A percentile compares a stretch with the other conserved stretches of the same genome.
Conservation (phyloP, 1,284 basidiomycete genomes). For the Moesziomyces aphidis region DNA sequence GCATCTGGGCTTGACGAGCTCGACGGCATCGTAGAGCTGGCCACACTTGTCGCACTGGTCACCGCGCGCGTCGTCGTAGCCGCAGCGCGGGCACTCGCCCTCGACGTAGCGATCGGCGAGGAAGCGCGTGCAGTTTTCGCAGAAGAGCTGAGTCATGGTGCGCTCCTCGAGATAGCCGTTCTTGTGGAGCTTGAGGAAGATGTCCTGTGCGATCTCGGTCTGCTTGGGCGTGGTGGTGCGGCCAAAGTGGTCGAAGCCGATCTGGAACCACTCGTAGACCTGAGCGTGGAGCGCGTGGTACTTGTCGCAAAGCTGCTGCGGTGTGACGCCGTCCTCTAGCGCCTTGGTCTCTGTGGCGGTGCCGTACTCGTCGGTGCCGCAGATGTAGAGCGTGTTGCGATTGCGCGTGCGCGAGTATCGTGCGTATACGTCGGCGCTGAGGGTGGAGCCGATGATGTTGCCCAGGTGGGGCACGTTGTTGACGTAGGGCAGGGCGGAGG, state of each 20-base stretch:
- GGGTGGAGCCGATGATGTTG: constrained; percentile 95
- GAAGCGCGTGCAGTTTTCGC: constrained; percentile 61
- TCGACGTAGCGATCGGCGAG: constrained; percentile 67
- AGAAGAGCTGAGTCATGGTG: constrained; percentile 65
- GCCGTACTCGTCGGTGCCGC: constrained; percentile 98
- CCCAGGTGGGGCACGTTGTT: constrained; percentile 99
- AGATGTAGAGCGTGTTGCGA: constrained; percentile 77
- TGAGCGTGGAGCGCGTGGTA: constrained; percentile 89
- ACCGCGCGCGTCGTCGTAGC: constrained; percentile 83
- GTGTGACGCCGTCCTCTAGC: constrained; percentile 89
- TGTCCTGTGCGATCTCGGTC: constrained; percentile 74
- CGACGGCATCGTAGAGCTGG: constrained; percentile 87
- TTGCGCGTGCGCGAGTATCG: constrained; percentile 76
- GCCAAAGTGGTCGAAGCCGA: constrained; percentile 95
- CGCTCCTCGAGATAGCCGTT: constrained; percentile 66
- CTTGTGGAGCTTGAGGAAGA: constrained; percentile 65
- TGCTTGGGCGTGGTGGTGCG: constrained; percentile 91
- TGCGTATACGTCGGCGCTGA: constrained; percentile 96
- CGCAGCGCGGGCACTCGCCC: constrained; percentile 65
- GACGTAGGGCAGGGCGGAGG: constrained; percentile 94
- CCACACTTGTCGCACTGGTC: constrained; percentile 98
- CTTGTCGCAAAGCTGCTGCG: constrained; percentile 90
- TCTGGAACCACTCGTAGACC: constrained; percentile 94
- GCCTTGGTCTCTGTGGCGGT: constrained; percentile 99
- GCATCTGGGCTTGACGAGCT: constrained; percentile 95